Evolutionary conservation across 495 filamentous ascomycete species (phyloP).

Genomic region (Trichoderma parareesei): DNA sequence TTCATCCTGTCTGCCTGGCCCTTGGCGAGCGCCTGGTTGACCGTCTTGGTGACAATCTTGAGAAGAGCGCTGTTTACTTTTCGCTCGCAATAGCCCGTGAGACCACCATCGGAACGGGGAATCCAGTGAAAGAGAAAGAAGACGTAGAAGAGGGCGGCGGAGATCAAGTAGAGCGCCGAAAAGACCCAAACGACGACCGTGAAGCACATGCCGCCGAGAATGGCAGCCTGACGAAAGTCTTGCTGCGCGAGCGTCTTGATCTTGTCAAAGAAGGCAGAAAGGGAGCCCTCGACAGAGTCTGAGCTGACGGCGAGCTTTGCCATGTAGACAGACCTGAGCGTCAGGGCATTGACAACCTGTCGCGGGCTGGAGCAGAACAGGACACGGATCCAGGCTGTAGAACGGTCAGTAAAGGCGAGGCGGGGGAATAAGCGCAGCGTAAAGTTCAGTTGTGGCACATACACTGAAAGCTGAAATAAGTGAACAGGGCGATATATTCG

Average conservation of each 20-base stretch:
- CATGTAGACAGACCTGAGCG: constrained; percentile 68
- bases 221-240: constrained; percentile 67
- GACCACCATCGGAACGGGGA: constrained; percentile 63
- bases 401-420: constrained; percentile 10
- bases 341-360: constrained; percentile 80
- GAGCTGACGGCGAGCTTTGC: constrained; percentile 56
- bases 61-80: constrained; percentile 79
- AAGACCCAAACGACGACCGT: constrained; percentile 87
- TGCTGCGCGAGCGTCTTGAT: constrained; percentile 58
- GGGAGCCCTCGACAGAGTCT: constrained; percentile 43
- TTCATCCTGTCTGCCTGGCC: constrained; percentile 51
- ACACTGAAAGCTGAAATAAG: constrained; percentile 93
- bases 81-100: constrained; percentile 76
- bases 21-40: constrained; percentile 76
- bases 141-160: constrained; percentile 70
- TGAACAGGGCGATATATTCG: constrained; percentile 87
- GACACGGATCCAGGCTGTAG: constrained; percentile 72
- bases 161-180: constrained; percentile 61
- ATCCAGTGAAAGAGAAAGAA: constrained; percentile 88
- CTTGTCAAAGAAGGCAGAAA: constrained; percentile 67
- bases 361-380: constrained; percentile 86
- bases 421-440: background rate
- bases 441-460: constrained; percentile 20
- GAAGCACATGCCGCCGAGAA: constrained; percentile 83
- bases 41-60: constrained; percentile 70